phyloP scores from a whole-genome alignment of 495 filamentous ascomycete species.

The Aspergillus olivimuriae region DNA sequence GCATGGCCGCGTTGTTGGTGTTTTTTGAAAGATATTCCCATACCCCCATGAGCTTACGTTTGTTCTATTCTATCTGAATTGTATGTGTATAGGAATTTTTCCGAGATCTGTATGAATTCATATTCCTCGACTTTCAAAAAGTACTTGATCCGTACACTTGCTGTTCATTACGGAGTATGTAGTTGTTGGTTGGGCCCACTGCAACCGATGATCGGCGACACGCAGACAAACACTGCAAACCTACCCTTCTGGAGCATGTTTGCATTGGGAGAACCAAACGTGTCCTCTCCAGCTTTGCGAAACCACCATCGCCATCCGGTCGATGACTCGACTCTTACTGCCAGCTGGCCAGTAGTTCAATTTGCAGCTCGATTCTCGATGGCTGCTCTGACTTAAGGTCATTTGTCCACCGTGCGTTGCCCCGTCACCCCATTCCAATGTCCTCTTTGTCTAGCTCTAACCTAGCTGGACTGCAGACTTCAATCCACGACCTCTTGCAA shows the following conservation, averaged over 20 bases:
- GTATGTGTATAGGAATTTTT: too few relatives aligned
- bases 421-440: neutral
- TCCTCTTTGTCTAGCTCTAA: neutral
- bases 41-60: too few relatives aligned
- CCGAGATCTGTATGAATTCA: too few relatives aligned
- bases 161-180: too few relatives aligned
- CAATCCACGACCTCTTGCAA: too few relatives aligned
- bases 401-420: slow-evolving; percentile 1
- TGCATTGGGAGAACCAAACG: slow-evolving; percentile 13
- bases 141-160: too few relatives aligned
- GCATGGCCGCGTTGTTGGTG: too few relatives aligned
- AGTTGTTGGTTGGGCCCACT: too few relatives aligned
- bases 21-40: too few relatives aligned
- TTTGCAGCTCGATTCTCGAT: slow-evolving; percentile 14
- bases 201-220: neutral
- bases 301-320: slow-evolving; percentile 1
- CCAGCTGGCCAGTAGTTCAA: slow-evolving; percentile 31
- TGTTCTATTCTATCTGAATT: too few relatives aligned
- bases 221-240: slow-evolving; percentile 15
- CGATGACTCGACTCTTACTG: slow-evolving; percentile 21
- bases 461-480: neutral
- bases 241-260: slow-evolving; percentile 5
- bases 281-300: slow-evolving; percentile 15
- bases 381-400: slow-evolving; percentile 12
- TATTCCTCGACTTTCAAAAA: too few relatives aligned